Evolutionary conservation across 1,139 yeast genomes (phyloP), one percentile per base, ranked within the genome.

Genomic region (Pichia terricola): DNA sequence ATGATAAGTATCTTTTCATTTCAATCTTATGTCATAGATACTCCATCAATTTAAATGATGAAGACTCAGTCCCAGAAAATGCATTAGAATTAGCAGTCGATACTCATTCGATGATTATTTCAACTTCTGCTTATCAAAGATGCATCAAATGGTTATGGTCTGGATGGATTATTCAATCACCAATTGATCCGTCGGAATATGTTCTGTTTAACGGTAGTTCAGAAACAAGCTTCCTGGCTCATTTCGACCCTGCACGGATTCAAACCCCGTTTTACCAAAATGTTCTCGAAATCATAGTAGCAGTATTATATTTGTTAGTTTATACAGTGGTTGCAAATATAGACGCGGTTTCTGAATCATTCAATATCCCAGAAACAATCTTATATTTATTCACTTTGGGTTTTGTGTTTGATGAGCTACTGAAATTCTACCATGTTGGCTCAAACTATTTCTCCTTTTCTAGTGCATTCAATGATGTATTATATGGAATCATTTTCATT

Each of bases 141-240:
- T 85, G 95, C 65, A 75, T 85, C 57, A 79, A 81, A 53, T 87
- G 95, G 95, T 64, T 87, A 44, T 87, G 96, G 96, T 68, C 89
- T 48, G 96, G 96, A 26, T 86, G 95, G 95, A 83, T 87, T 49
- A 72, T 83, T 39, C 95, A 86, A 62, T 75, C 83, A 35, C 74
- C 77, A n/a, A 62, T 61, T 22, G 85, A 84, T 57, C 87, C 94
- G 8, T 73, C 77, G 34, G 73, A 77, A 26, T 87, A 82, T 55
- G 80, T 78, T 34, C 58, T 80, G 49, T 85, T 81, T 60, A 72
- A 71, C 45, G 79, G 78, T 2, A 75, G 78, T 25, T 70, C 79
- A 1, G 76, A 81, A 28, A 69, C 77, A 4, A 67, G 72, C 25
- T 66, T 84, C 49, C 53, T 65, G 47, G 64, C 74, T n/a, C 96